Evolutionary conservation across 1,284 basidiomycete species (phyloP).

Genomic region (Ustilago sp.): DNA sequence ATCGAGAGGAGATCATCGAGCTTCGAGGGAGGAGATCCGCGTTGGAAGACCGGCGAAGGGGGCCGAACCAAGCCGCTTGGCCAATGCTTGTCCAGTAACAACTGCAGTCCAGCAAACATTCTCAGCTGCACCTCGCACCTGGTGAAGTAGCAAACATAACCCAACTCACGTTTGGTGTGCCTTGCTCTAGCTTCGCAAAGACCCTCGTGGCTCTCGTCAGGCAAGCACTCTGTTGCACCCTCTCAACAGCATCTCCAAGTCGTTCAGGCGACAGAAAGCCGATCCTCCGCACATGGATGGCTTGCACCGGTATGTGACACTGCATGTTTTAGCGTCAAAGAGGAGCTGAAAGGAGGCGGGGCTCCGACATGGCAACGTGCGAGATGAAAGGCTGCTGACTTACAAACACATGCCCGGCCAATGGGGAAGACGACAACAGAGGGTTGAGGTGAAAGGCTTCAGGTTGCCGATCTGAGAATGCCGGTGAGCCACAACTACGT

Average conservation of each 20-base stretch:
- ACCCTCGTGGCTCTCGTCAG: too few species aligned
- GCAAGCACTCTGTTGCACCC: too few species aligned
- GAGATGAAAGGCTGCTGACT: neutral
- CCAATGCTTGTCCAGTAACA: neutral
- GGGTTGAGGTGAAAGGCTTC: too few species aligned
- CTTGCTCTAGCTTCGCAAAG: too few species aligned
- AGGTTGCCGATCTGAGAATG: slow-evolving; percentile 1
- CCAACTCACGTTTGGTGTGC: too few species aligned
- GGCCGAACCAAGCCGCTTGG: neutral
- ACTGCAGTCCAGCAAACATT: neutral
- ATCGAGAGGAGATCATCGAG: neutral
- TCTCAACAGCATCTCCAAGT: too few species aligned
- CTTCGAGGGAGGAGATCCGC: neutral
- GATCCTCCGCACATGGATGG: neutral
- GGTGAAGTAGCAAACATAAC: neutral
- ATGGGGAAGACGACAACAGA: neutral
- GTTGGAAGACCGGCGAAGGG: slow-evolving; percentile 2
- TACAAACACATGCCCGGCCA: neutral
- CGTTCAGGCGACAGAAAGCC: too few species aligned
- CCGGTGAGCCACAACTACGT: slow-evolving; percentile 4
- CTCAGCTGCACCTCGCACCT: neutral
- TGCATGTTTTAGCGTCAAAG: neutral
- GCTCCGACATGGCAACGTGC: neutral
- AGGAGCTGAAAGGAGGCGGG: slow-evolving; percentile 3
- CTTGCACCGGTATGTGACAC: neutral